Base-by-base conservation (phyloP, 805 yeast species). In the Maudiozyma saulgeensis region DNA sequence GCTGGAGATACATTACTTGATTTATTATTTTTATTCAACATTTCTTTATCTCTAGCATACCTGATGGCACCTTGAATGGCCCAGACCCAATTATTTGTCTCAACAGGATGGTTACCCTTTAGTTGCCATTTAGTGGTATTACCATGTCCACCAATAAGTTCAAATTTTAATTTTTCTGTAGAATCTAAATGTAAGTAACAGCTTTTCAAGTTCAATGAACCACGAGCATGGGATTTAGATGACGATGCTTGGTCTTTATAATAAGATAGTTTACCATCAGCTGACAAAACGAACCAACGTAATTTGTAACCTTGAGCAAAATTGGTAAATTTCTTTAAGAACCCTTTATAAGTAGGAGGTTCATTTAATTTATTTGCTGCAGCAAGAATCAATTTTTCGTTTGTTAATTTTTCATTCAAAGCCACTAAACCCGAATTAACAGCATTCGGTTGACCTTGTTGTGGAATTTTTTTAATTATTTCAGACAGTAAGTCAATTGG, bases 71-170 rank as follows among this genome's bases (percentile, higher is more conserved):
- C 88, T 64, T 88, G 96, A 47, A 93, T 75, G 3, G 93, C 85
- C 97, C 97, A 89, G 7, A 93, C 96, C 99, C 99, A 93, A 57
- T 96, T 77, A 61, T 86, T 91, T 0, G 97, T 88, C 66, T 93
- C 99, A 9, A 85, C 86, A 0, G 95, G 89, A 67, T 93, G 97
- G 58, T 89, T 87, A 2, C 97, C 97, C 66, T 86, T 89, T 58
- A 93, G 73, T 61, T 88, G 96, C 93, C 93, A 86, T 60, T 82
- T 81, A 47, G 79, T 81, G 51, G 82, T 81, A 46, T 80, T 76
- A 41, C 71, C 73, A 47, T 75, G 75, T 54, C 80, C 82, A 35
- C 90, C 86, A 48, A 84, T 77, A 45, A 93, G 84, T 64, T 91
- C 97, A 66, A 93, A 93, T 61, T 87, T 84, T 59, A 89, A 77